Percentiles rank a stretch among this genome's conserved stretches.
Conservation (phyloP, 2,329 filamentous ascomycete species). For the Cryphonectria parasitica region DNA sequence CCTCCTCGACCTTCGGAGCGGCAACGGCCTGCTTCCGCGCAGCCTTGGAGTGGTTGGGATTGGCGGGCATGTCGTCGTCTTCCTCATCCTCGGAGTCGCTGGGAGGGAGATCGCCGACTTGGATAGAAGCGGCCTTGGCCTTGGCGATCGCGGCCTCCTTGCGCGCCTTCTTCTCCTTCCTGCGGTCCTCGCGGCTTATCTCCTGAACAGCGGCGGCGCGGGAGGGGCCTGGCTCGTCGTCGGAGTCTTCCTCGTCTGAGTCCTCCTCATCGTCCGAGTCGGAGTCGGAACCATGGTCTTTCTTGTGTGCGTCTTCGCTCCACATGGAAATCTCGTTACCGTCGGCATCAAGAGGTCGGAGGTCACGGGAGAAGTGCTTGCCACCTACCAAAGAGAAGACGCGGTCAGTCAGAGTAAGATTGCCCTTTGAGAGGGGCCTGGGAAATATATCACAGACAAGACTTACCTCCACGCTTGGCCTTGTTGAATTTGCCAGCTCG, state of each 20-base stretch:
- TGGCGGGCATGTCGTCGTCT: slow-evolving; percentile 74
- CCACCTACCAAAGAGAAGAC: slow-evolving; percentile 64
- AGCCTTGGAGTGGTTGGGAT: slow-evolving; percentile 89
- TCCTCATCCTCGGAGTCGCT: slow-evolving; percentile 67
- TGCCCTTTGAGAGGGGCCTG: background rate
- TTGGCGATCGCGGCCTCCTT: slow-evolving; percentile 87
- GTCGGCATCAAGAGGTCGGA: slow-evolving; percentile 85
- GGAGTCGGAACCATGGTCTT: slow-evolving; percentile 54
- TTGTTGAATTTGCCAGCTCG: slow-evolving; percentile 95
- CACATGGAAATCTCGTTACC: slow-evolving; percentile 91
- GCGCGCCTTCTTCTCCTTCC: slow-evolving; percentile 83
- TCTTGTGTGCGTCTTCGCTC: slow-evolving; percentile 60
- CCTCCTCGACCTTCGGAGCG: slow-evolving; percentile 34
- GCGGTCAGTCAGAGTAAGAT: slow-evolving; percentile 33
- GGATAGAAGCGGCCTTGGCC: slow-evolving; percentile 70
- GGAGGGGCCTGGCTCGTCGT: slow-evolving; percentile 41
- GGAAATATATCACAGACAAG: background rate
- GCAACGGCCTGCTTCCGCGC: slow-evolving; percentile 61
- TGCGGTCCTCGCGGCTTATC: slow-evolving; percentile 84
- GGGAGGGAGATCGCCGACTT: slow-evolving; percentile 84
- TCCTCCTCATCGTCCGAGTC: slow-evolving; percentile 55
- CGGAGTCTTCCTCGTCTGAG: slow-evolving; percentile 50
- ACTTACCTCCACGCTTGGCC: slow-evolving; percentile 83
- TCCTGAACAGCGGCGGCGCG: slow-evolving; percentile 44
- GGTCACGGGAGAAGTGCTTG: slow-evolving; percentile 92